phyloP scores from a whole-genome alignment of 208 protist genomes.

The Herpetomonas tarakana region DNA sequence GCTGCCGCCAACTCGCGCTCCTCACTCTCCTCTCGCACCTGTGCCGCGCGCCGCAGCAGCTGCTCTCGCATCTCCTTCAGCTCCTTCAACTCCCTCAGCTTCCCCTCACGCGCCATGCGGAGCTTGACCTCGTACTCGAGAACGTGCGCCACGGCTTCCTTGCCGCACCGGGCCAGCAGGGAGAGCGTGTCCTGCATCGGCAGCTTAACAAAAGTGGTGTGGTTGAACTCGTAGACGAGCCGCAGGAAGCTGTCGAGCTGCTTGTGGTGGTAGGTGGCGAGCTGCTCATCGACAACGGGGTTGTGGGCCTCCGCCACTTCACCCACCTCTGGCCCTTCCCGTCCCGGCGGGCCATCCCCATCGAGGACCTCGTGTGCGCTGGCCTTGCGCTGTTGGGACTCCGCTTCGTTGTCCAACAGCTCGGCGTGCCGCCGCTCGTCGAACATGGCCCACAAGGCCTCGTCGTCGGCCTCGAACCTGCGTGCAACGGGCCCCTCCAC shows the following conservation, averaged over 20 bases:
- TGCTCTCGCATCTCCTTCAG: conserved; percentile 35
- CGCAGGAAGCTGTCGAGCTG: conserved; percentile 73
- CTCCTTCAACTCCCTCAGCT: conserved; percentile 34
- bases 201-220: conserved; percentile 80
- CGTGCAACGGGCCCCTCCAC: background rate
- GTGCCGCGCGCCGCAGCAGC: conserved; percentile 22
- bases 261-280: conserved; percentile 64
- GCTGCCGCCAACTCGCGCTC: conserved; percentile 25
- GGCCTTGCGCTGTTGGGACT: too few relatives aligned
- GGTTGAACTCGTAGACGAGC: conserved; percentile 88
- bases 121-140: conserved; percentile 74
- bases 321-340: too few relatives aligned
- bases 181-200: conserved; percentile 78
- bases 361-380: background rate
- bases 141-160: conserved; percentile 62
- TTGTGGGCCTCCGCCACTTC: background rate
- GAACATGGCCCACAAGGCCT: conserved; percentile 20
- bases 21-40: conserved; percentile 30
- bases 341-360: background rate
- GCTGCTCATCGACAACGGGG: conserved; percentile 11
- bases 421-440: conserved; percentile 19
- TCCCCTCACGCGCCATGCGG: conserved; percentile 39
- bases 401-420: background rate
- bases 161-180: conserved; percentile 72
- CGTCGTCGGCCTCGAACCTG: background rate